These are phyloP conservation scores for Oxyria digyna DNA, from an alignment of 148 eudicot genomes.

Conservation along the genomic window DNA sequence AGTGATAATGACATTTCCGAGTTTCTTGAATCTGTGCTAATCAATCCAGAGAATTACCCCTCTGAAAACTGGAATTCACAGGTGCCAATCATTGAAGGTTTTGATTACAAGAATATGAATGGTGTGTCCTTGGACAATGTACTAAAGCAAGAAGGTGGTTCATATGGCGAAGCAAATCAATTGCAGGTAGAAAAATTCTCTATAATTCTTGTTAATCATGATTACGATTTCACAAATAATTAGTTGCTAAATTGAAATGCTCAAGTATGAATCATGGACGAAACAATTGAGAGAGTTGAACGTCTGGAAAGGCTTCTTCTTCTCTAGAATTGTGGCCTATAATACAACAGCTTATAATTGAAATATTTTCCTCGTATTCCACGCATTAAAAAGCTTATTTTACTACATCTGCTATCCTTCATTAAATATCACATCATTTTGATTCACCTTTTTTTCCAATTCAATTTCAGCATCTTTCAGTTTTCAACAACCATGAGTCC, in stretches of 20 bases:
- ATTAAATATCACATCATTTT: not conserved
- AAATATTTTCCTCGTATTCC: too few species aligned
- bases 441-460: not conserved
- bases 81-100: not conserved
- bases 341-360: too few species aligned
- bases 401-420: too few species aligned
- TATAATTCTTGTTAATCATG: not conserved
- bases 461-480: slow-evolving; percentile 21
- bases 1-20: slow-evolving; percentile 22
- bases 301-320: too few species aligned
- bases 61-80: slow-evolving; percentile 1
- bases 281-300: not conserved
- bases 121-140: slow-evolving; percentile 9
- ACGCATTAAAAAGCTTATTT: too few species aligned
- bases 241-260: not conserved
- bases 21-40: slow-evolving; percentile 36
- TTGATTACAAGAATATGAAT: slow-evolving; percentile 2
- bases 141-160: slow-evolving; percentile 28
- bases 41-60: slow-evolving; percentile 19
- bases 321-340: not conserved
- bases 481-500: slow-evolving; percentile 6
- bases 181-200: slow-evolving; percentile 20
- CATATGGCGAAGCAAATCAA: slow-evolving; percentile 36
- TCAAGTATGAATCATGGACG: not conserved
- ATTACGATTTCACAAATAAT: not conserved